Evolutionary conservation across 2,329 filamentous ascomycete species (phyloP).

Genomic region (Periconia sp.): DNA sequence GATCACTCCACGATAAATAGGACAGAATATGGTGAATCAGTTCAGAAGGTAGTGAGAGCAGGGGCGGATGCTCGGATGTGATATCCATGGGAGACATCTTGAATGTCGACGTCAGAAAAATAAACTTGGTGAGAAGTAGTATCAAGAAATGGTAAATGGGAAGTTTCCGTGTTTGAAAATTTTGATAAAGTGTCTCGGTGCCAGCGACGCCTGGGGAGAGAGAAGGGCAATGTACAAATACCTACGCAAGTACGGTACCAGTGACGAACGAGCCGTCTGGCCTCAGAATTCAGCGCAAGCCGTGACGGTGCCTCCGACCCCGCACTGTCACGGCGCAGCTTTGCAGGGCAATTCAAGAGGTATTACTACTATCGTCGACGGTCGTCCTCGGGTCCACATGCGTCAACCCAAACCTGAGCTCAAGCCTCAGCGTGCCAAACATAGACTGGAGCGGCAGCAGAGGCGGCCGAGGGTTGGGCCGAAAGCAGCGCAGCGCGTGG

Average conservation of each 20-base stretch:
- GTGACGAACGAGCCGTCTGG: slow-evolving; percentile 4
- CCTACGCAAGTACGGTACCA: background rate
- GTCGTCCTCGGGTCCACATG: background rate
- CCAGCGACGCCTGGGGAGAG: background rate
- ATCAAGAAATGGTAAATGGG: background rate
- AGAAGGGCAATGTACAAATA: background rate
- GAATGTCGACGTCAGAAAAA: background rate
- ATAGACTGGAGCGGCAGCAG: background rate
- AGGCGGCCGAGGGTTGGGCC: too few species aligned
- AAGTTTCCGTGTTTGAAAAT: background rate
- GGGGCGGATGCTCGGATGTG: slow-evolving; percentile 12
- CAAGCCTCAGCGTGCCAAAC: slow-evolving; percentile 3
- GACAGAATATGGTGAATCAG: slow-evolving; percentile 72
- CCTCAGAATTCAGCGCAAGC: background rate
- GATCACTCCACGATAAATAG: slow-evolving; percentile 65
- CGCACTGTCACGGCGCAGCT: background rate
- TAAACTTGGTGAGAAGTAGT: background rate
- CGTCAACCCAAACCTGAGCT: background rate
- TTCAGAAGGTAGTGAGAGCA: slow-evolving; percentile 70
- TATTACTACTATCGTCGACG: background rate
- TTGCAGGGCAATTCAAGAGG: too few species aligned
- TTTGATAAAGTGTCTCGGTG: background rate
- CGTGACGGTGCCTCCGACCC: background rate
- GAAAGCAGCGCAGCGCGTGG: background rate
- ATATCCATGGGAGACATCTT: slow-evolving; percentile 12